phyloP scores from a whole-genome alignment of 1,284 basidiomycete genomes.

The Ustanciosporium gigantosporum region DNA sequence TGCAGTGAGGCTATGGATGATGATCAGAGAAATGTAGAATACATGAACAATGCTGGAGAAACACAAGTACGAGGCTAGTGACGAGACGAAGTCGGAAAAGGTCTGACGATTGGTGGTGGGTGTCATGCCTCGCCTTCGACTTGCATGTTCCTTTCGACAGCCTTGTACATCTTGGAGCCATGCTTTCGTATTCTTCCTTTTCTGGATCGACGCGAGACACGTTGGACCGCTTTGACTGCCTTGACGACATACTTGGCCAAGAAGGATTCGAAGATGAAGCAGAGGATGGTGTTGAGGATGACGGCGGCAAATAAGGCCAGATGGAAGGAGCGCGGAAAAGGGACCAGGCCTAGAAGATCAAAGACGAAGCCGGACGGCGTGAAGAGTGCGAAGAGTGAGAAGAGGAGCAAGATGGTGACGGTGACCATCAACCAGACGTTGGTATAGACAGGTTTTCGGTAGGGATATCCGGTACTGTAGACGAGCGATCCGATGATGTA shows the following conservation, averaged over 20 bases:
- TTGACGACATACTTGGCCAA: conserved; percentile 32
- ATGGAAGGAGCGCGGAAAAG: conserved; percentile 74
- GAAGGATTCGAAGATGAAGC: conserved; percentile 74
- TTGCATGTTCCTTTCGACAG: conserved; percentile 41
- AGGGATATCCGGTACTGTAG: conserved; percentile 96
- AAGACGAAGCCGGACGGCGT: conserved; percentile 70
- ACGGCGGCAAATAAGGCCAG: conserved; percentile 73
- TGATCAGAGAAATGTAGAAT: no score
- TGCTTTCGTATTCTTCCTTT: conserved; percentile 10
- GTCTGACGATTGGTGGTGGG: no score
- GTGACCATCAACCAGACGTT: conserved; percentile 66
- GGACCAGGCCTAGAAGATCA: conserved; percentile 76
- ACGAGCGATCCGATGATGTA: conserved; percentile 95
- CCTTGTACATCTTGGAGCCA: conserved; percentile 45
- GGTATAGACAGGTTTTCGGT: conserved; percentile 90
- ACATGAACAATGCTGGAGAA: no score
- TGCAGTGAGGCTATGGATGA: no score
- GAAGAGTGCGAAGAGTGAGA: conserved; percentile 56
- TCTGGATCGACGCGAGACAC: conserved; percentile 7
- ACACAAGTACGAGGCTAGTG: no score
- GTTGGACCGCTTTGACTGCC: conserved; percentile 38
- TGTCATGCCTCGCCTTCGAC: conserved; percentile 42
- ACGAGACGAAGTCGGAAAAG: no score
- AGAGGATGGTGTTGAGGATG: conserved; percentile 73
- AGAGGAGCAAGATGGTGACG: conserved; percentile 30